Conservation (phyloP, 2,329 filamentous ascomycete genomes). For the Beauveria asiatica region DNA sequence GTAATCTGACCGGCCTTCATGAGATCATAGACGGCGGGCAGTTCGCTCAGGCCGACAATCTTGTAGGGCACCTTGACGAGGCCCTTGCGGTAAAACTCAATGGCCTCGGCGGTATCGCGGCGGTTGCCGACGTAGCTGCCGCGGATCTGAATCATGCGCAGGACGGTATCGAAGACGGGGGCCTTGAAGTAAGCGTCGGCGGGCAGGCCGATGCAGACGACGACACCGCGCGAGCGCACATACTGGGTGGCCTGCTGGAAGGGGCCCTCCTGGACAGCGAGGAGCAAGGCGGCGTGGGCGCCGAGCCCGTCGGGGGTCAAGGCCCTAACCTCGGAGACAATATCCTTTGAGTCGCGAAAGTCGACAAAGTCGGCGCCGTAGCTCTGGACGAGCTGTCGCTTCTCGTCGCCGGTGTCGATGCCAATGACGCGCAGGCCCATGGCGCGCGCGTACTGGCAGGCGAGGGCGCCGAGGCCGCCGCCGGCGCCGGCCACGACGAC, state of each 20-base stretch:
- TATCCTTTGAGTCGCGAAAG: constrained; percentile 65
- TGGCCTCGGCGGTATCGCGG: constrained; percentile 75
- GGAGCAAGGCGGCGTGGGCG: constrained; percentile 77
- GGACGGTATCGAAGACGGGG: constrained; percentile 81
- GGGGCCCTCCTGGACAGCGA: constrained; percentile 82
- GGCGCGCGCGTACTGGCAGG: constrained; percentile 80
- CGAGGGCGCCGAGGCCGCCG: constrained; percentile 60
- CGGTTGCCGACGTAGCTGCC: constrained; percentile 92
- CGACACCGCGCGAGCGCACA: constrained; percentile 70
- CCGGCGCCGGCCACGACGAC: constrained; percentile 69
- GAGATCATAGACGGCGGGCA: constrained; percentile 71
- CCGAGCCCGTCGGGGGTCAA: constrained; percentile 70
- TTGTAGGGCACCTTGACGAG: constrained; percentile 85
- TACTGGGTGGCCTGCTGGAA: constrained; percentile 93
- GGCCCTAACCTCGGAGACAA: constrained; percentile 77
- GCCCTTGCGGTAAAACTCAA: constrained; percentile 81
- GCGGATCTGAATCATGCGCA: constrained; percentile 86
- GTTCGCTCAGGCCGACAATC: constrained; percentile 69
- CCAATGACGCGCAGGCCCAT: constrained; percentile 78
- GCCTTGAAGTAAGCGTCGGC: constrained; percentile 71
- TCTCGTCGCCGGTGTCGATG: constrained; percentile 78
- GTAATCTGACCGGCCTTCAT: constrained; percentile 63
- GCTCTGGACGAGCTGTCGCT: constrained; percentile 58
- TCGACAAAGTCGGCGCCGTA: constrained; percentile 77
- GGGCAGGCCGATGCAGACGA: constrained; percentile 85